Base-by-base conservation (phyloP, 1,284 basidiomycete genomes). In the Sporisorium graminicola region DNA sequence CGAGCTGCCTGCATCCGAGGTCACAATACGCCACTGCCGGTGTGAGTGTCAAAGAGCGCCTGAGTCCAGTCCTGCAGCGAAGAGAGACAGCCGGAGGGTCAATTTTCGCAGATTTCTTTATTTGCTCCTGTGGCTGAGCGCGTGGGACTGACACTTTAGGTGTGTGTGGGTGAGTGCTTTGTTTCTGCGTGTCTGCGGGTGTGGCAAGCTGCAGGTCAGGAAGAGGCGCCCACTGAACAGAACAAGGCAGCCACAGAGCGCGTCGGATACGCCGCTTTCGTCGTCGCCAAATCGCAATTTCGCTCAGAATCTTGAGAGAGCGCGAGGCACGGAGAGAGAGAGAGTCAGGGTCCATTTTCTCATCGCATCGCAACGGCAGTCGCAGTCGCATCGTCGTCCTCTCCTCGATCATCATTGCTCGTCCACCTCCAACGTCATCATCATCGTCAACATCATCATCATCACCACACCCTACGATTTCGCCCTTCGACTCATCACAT, bases 271-370 rank as follows among this genome's bases (percentile, higher is more conserved):
- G 46, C 59, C 59, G 51, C 59, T 69, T 58, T 62, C 60, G 60
- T 69, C 60, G 60, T 69, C 60, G 66, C 56, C 56, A 50, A 50
- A 43, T 8, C n/a, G n/a, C 40, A 43, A 43, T 43, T 43, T 43
- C 6, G 37, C 16, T 18, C 16, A 18, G 26, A 18, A 18, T 27
- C 14, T 8, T 14, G 44, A 46, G 22, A 47, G 46, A 47, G 46
- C 46, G 13, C 26, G 20, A 44, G n/a, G n/a, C n/a, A n/a, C 6
- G 47, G 43, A 24, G 24, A 22, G 43, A n/a, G 43, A 20, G 43
- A 22, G 5, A 35, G 44, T 57, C 58, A 70, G 67, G 67, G 63
- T 71, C 63, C 68, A 67, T 62, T 61, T 66, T 58, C 54, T 37
- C 65, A 55, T 59, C 53, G 46, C 58, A 70, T 57, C 53, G 42